Conservation (phyloP, 2,329 filamentous ascomycete genomes). For the Aureobasidium sp. region DNA sequence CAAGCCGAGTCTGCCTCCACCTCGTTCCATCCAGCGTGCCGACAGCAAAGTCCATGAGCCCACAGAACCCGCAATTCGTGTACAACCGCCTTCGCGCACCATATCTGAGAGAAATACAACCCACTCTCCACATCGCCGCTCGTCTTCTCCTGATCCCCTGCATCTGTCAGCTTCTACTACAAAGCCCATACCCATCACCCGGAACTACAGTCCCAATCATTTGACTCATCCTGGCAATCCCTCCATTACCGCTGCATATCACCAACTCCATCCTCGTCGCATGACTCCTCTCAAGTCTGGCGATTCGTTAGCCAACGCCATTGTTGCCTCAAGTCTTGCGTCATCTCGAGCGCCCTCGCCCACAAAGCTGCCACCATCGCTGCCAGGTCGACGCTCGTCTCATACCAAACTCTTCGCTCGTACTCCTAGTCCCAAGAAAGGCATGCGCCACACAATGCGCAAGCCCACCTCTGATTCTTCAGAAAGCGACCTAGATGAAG, state of each 20-base stretch:
- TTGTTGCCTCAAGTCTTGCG: conserved; percentile 67
- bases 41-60: not conserved
- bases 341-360: conserved; percentile 40
- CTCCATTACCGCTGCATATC: conserved; percentile 28
- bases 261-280: conserved; percentile 29
- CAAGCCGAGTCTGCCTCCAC: conserved; percentile 31
- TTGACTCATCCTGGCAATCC: conserved; percentile 36
- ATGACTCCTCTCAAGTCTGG: conserved; percentile 48
- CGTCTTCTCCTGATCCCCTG: conserved; percentile 27
- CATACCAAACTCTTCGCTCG: conserved; percentile 29
- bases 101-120: not conserved
- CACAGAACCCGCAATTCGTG: not conserved
- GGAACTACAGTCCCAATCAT: conserved; percentile 63
- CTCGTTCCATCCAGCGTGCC: conserved; percentile 23
- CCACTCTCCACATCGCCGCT: not conserved
- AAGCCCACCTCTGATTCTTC: conserved; percentile 33
- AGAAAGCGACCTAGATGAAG: conserved; percentile 35
- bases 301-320: conserved; percentile 63
- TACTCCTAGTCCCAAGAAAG: conserved; percentile 41
- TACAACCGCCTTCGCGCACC: conserved; percentile 5
- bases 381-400: conserved; percentile 15
- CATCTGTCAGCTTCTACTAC: conserved; percentile 28
- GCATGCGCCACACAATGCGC: conserved; percentile 60
- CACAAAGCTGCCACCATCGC: conserved; percentile 34
- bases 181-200: conserved; percentile 43